Base-by-base conservation (phyloP, 768 basidiomycete genomes). In the Pulveroboletus frians region DNA sequence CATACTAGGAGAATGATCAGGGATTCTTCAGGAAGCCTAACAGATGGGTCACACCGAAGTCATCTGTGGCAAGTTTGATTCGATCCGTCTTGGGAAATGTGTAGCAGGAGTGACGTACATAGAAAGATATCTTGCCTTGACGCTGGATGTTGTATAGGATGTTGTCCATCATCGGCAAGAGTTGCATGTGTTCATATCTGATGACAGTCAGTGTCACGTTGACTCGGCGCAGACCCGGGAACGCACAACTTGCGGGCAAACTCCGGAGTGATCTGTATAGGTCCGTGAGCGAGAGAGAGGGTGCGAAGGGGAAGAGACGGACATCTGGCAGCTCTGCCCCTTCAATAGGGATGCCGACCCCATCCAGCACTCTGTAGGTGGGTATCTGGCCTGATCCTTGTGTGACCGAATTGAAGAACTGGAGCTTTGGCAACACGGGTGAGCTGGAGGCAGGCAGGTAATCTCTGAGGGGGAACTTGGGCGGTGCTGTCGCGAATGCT, bases 91-190 rank as follows among this genome's bases (percentile, higher is more conserved):
- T 9, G 37, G 39, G 26, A 51, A 49, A 49, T 47, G 45, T 26
- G 27, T 21, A 37, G 32, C 13, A 32, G 15, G 20, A 9, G 40
- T 34, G 18, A 71, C 85, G 59, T 63, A 89, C 91, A 64, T 91
- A 92, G 67, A 92, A 92, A 5, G 87, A 88, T 56, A 91, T 91
- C 68, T 90, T 91, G 23, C 93, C 93, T 66, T 97, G 93, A 8
- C 93, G 80, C 63, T 97, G 93, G 9, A 93, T 83, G 58, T 93
- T 93, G 69, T 92, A 89, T 14, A 97, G 75, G 31, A 95, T 73
- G 56, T 84, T 92, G 70, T 96, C 93, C 64, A 94, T 71, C 35
- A 83, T 81, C 0, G 93, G 93, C 47, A 91, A 70, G 27, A 89
- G 73, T 47, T 79, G 78, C 86, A 91, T 92, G 49, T 84, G 71